phyloP scores from a whole-genome alignment of 2,329 filamentous ascomycete genomes.

The Rhynchosporium secalis region DNA sequence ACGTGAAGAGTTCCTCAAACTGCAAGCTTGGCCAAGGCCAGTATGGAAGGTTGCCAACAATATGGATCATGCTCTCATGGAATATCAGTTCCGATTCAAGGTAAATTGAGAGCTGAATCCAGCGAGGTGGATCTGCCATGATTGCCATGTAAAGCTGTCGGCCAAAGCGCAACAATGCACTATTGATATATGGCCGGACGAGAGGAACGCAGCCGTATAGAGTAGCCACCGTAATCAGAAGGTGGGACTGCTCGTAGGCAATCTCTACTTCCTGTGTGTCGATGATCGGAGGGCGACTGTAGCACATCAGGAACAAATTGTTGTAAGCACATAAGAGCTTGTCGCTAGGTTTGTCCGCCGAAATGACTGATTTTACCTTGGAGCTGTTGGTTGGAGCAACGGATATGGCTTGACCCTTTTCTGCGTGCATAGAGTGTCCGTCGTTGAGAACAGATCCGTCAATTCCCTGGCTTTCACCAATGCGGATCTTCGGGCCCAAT shows the following conservation, averaged over 20 bases:
- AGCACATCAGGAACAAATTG: conserved; percentile 28
- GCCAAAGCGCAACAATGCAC: conserved; percentile 22
- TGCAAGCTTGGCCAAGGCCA: conserved; percentile 22
- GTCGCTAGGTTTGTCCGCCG: not conserved
- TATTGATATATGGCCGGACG: conserved; percentile 21
- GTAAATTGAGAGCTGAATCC: conserved; percentile 24
- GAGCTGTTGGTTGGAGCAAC: no score
- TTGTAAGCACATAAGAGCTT: conserved; percentile 22
- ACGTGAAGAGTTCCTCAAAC: not conserved
- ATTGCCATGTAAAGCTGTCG: conserved; percentile 27
- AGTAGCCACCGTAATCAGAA: conserved; percentile 19
- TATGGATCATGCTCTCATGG: conserved; percentile 33
- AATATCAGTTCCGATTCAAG: conserved; percentile 31
- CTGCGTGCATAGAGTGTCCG: not conserved
- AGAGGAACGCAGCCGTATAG: conserved; percentile 14
- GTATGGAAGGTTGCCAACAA: conserved; percentile 29
- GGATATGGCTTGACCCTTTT: not conserved
- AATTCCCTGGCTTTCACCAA: not conserved
- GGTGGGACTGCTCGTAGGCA: conserved; percentile 24
- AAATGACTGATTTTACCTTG: not conserved
- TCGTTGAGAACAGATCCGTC: not conserved
- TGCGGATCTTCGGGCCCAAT: not conserved
- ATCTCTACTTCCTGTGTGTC: conserved; percentile 17
- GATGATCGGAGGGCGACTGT: conserved; percentile 21
- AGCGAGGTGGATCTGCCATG: conserved; percentile 26